These are phyloP conservation scores for Helminthosporium solani DNA, from an alignment of 2,329 filamentous ascomycete genomes.

Conservation along the genomic window DNA sequence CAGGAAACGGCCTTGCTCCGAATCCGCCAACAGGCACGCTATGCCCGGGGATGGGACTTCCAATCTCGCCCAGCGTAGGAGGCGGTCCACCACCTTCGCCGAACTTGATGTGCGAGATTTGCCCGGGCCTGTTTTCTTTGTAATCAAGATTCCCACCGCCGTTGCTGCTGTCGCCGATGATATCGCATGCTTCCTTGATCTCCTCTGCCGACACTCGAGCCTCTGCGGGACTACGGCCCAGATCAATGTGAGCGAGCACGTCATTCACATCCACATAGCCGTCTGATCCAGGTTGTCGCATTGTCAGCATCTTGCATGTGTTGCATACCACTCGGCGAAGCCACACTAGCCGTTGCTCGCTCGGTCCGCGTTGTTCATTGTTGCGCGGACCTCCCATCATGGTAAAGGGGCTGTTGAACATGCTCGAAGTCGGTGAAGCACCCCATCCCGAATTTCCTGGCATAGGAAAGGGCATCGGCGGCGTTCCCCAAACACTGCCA, in stretches of 20 bases:
- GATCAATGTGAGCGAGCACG: conserved; percentile 65
- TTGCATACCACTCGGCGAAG: conserved; percentile 65
- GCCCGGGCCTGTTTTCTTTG: conserved; percentile 52
- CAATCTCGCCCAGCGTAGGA: conserved; percentile 48
- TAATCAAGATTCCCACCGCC: conserved; percentile 87
- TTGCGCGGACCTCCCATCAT: conserved; percentile 23
- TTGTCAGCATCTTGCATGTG: conserved; percentile 68
- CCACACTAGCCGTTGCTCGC: conserved; percentile 33
- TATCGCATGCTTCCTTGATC: conserved; percentile 82
- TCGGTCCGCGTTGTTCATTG: conserved; percentile 27
- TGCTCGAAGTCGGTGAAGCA: conserved; percentile 37
- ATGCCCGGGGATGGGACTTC: conserved; percentile 48
- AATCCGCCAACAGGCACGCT: conserved; percentile 41
- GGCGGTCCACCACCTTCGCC: conserved; percentile 35
- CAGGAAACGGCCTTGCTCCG: conserved; percentile 29
- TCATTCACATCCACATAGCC: conserved; percentile 70
- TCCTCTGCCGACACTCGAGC: conserved; percentile 62
- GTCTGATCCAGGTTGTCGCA: conserved; percentile 50
- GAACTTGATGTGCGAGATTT: conserved; percentile 47
- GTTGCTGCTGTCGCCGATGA: conserved; percentile 77
- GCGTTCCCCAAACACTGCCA: conserved; percentile 46
- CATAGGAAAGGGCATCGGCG: conserved; percentile 45
- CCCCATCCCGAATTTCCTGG: conserved; percentile 42
- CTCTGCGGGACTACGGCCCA: conserved; percentile 61
- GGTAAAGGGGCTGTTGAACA: conserved; percentile 38